These are phyloP conservation scores for Triglochin maritima DNA, from an alignment of 106 monocot genomes.

Conservation along the genomic window DNA sequence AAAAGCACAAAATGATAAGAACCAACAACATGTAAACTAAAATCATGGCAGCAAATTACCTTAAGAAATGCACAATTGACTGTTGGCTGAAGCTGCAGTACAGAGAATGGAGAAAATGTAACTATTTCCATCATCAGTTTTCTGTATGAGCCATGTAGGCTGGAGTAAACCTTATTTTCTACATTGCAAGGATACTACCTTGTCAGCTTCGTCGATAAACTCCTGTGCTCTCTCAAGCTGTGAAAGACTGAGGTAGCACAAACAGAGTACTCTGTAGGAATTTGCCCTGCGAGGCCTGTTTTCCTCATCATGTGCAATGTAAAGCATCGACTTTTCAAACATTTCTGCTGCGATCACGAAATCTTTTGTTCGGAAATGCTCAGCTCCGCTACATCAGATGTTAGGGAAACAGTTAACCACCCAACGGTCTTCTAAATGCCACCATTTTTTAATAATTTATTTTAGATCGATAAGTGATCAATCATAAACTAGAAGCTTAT, in stretches of 20 bases:
- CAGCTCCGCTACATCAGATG: constrained; percentile 56
- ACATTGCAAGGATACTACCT: constrained; percentile 32
- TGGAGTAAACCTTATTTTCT: background rate
- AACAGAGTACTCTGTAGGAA: constrained; percentile 80
- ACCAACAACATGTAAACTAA: background rate
- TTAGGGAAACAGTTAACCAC: no score
- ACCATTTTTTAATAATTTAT: no score
- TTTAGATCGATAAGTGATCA: no score
- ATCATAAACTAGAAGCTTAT: no score
- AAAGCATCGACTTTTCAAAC: constrained; percentile 98
- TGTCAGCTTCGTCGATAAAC: constrained; percentile 76
- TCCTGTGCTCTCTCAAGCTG: constrained; percentile 78
- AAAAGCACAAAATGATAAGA: background rate
- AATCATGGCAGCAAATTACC: constrained; percentile 37
- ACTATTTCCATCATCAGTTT: background rate
- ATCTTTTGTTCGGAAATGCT: constrained; percentile 66
- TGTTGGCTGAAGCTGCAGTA: constrained; percentile 75
- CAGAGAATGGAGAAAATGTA: background rate
- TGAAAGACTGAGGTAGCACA: constrained; percentile 66
- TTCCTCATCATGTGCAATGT: constrained; percentile 56
- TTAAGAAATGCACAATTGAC: constrained; percentile 80
- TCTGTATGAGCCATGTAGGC: background rate
- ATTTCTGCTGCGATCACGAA: constrained; percentile 54
- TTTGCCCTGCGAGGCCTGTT: constrained; percentile 56
- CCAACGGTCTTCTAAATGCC: no score